Conservation (phyloP, 2,329 filamentous ascomycete species). For the Microcyclospora tardicrescens region DNA sequence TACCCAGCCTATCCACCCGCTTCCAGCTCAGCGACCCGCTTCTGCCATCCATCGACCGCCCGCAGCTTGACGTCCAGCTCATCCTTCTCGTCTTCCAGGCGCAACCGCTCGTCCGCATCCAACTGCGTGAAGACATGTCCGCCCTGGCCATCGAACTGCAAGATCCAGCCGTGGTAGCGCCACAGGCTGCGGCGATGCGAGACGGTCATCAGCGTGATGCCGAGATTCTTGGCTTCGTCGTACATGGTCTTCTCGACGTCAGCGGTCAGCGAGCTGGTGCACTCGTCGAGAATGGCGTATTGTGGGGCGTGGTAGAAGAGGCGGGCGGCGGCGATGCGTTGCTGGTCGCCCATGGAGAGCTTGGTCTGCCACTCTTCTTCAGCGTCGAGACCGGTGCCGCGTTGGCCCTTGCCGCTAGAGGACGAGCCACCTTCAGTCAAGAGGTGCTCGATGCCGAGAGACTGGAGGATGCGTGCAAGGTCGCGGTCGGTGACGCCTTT, state of each 20-base stretch:
- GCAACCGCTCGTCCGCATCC: constrained; percentile 73
- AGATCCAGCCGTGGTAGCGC: constrained; percentile 89
- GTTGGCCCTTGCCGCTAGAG: constrained; percentile 7
- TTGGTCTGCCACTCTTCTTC: constrained; percentile 96
- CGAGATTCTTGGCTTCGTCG: constrained; percentile 80
- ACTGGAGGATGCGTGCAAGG: constrained; percentile 60
- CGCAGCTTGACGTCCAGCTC: constrained; percentile 77
- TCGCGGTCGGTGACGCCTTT: constrained; percentile 74
- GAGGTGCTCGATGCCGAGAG: constrained; percentile 72
- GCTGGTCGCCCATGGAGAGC: constrained; percentile 81
- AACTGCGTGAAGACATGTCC: constrained; percentile 78
- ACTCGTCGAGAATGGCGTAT: constrained; percentile 95
- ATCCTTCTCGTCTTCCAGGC: constrained; percentile 91
- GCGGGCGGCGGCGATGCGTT: constrained; percentile 91
- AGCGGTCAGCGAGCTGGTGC: constrained; percentile 86
- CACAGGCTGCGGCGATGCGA: constrained; percentile 82
- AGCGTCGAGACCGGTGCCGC: constrained; percentile 60
- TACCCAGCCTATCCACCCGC: constrained; percentile 8
- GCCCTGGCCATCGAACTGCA: constrained; percentile 95
- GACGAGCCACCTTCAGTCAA: constrained; percentile 37
- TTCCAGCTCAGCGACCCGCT: constrained; percentile 63
- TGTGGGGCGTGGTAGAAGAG: constrained; percentile 86
- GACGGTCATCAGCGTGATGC: constrained; percentile 94
- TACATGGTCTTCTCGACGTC: constrained; percentile 96
- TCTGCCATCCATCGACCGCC: constrained; percentile 77